Conservation (phyloP, 768 basidiomycete species). For the Leucocoprinus sp. region DNA sequence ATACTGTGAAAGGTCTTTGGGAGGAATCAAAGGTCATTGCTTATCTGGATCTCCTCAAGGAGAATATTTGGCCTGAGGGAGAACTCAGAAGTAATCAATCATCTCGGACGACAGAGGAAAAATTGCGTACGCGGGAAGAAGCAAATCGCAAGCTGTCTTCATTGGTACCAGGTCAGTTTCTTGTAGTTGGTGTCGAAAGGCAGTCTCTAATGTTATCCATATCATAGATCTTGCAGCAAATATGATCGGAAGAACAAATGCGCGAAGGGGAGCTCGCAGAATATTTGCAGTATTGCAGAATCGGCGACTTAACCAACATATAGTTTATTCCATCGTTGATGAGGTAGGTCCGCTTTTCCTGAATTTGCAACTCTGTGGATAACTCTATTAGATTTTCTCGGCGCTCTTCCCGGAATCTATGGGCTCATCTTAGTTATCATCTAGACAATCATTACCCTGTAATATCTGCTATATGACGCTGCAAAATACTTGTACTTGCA, state of each 20-base stretch:
- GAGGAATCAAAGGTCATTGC: conserved; percentile 66
- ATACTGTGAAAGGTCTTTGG: conserved; percentile 55
- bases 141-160: conserved; percentile 88
- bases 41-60: conserved; percentile 58
- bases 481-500: neutral
- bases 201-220: too few relatives aligned
- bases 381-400: conserved; percentile 37
- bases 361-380: neutral
- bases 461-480: neutral
- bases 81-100: conserved; percentile 48
- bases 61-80: conserved; percentile 83
- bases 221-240: conserved; percentile 83
- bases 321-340: conserved; percentile 80
- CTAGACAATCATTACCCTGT: neutral
- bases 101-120: conserved; percentile 78
- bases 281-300: conserved; percentile 95
- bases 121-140: conserved; percentile 69
- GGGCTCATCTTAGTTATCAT: neutral
- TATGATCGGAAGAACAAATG: conserved; percentile 97
- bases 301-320: conserved; percentile 87
- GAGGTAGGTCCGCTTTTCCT: conserved; percentile 51
- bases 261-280: conserved; percentile 82
- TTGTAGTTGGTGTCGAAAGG: too few relatives aligned
- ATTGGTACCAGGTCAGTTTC: conserved; percentile 93
- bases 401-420: conserved; percentile 50